Conservation (phyloP, 2,329 filamentous ascomycete species). For the Cladosporium sp. region DNA sequence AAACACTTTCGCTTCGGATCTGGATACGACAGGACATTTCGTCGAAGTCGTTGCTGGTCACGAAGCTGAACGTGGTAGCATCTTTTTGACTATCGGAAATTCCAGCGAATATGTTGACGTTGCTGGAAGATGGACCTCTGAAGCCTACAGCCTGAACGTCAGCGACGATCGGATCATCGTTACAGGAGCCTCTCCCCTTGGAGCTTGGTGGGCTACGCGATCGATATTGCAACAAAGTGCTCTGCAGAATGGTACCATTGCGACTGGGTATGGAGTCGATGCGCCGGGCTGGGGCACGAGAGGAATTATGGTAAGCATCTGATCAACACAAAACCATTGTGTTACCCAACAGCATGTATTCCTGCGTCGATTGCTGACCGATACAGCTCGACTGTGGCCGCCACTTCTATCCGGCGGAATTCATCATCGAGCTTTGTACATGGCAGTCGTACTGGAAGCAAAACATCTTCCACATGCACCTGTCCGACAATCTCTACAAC, state of each 20-base stretch:
- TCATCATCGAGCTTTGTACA: constrained; percentile 54
- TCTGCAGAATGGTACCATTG: constrained; percentile 37
- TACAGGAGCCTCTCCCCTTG: constrained; percentile 51
- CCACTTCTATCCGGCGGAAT: constrained; percentile 54
- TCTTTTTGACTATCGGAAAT: constrained; percentile 49
- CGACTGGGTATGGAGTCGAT: constrained; percentile 44
- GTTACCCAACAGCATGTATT: not conserved
- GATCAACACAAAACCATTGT: not conserved
- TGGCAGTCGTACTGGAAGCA: constrained; percentile 61
- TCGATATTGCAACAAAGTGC: constrained; percentile 51
- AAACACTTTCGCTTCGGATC: constrained; percentile 40
- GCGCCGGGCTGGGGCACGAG: constrained; percentile 43
- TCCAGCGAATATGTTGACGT: constrained; percentile 40
- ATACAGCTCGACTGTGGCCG: constrained; percentile 48
- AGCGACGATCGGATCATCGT: constrained; percentile 42
- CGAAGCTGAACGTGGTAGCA: constrained; percentile 15
- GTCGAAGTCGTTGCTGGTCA: not conserved
- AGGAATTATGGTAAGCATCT: constrained; percentile 22
- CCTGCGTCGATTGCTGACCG: not conserved
- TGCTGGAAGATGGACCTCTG: constrained; percentile 44
- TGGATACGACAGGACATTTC: constrained; percentile 19
- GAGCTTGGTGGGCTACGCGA: constrained; percentile 57
- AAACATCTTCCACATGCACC: constrained; percentile 56
- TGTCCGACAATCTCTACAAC: constrained; percentile 54
- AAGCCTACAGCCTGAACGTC: constrained; percentile 48